A percentile compares a stretch with the other conserved stretches of the same genome.
Evolutionary conservation across 495 filamentous ascomycete species (phyloP).

Genomic region (Penicillium lagena): DNA sequence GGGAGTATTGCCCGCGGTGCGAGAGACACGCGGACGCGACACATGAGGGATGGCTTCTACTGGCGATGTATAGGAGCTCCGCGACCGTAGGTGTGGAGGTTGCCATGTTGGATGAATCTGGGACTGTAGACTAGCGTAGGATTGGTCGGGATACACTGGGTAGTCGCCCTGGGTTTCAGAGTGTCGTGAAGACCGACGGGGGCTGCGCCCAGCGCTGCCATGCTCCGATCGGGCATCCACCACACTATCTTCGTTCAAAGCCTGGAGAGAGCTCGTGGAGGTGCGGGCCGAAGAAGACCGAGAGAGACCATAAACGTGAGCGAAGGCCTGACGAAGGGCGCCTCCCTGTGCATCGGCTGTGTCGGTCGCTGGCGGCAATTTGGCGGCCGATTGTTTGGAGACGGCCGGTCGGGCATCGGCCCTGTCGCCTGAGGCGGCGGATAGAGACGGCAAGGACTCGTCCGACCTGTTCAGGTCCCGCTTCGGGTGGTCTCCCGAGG

Average conservation of each 20-base stretch:
- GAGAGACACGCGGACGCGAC: conserved; percentile 23
- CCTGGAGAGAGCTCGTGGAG: conserved; percentile 41
- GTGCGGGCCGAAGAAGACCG: conserved; percentile 37
- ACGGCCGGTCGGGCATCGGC: conserved; percentile 14
- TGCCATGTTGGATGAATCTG: conserved; percentile 43
- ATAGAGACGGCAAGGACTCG: conserved; percentile 18
- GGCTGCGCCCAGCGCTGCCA: conserved; percentile 15
- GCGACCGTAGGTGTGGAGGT: conserved; percentile 29
- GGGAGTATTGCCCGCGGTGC: conserved; percentile 60
- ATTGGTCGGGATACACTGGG: conserved; percentile 49
- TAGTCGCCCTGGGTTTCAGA: conserved; percentile 30
- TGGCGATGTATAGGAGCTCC: conserved; percentile 35
- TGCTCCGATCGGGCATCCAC: conserved; percentile 36
- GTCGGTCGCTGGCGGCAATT: conserved; percentile 17
- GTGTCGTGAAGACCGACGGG: conserved; percentile 25
- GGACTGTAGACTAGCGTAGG: conserved; percentile 43
- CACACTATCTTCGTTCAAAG: conserved; percentile 38
- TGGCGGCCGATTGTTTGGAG: conserved; percentile 23
- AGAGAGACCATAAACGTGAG: conserved; percentile 32
- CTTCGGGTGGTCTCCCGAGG: conserved; percentile 13
- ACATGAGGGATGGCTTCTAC: conserved; percentile 26
- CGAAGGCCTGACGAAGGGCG: conserved; percentile 32
- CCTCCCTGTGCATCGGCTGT: conserved; percentile 23
- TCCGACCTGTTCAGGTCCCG: conserved; percentile 13
- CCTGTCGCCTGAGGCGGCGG: conserved; percentile 16